Evolutionary conservation across 257 asterid genomes (phyloP).

Genomic region (Ilex asprella): DNA sequence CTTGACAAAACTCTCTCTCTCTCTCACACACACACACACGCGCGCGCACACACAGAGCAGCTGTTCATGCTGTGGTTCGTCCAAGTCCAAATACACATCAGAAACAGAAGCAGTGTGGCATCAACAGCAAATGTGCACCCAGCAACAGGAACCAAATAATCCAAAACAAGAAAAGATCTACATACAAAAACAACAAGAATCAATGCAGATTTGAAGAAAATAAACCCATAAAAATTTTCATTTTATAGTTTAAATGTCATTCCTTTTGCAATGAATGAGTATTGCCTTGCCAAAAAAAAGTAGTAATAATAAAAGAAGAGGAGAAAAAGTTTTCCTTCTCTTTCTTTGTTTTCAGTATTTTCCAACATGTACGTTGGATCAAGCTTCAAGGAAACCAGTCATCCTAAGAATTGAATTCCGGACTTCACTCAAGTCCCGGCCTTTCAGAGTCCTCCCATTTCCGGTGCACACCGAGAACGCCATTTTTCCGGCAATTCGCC

Average conservation of each 20-base stretch:
- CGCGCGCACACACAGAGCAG: too few relatives aligned
- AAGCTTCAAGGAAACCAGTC: background rate
- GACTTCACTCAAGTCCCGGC: constrained; percentile 1
- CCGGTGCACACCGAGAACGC: constrained; percentile 1
- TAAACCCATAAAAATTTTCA: background rate
- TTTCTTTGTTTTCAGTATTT: background rate
- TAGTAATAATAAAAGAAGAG: background rate
- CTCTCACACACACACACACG: too few relatives aligned
- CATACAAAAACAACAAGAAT: too few relatives aligned
- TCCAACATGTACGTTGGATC: background rate
- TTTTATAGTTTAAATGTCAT: background rate
- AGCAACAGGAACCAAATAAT: too few relatives aligned
- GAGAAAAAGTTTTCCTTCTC: background rate
- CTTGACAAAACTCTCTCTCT: too few relatives aligned
- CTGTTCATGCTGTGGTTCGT: too few relatives aligned
- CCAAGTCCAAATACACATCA: too few relatives aligned
- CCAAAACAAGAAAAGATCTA: too few relatives aligned
- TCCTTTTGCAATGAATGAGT: background rate
- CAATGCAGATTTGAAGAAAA: too few relatives aligned
- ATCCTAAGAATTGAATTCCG: constrained; percentile 5
- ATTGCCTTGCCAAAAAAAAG: too few relatives aligned
- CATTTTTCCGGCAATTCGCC: background rate
- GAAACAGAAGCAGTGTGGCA: too few relatives aligned
- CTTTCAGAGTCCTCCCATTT: constrained; percentile 1
- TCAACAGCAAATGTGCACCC: too few relatives aligned